Percentiles rank a stretch among this genome's conserved stretches.
These are phyloP conservation scores for Cicer cuneatum DNA, from an alignment of 306 rosid genomes.

Conservation along the genomic window DNA sequence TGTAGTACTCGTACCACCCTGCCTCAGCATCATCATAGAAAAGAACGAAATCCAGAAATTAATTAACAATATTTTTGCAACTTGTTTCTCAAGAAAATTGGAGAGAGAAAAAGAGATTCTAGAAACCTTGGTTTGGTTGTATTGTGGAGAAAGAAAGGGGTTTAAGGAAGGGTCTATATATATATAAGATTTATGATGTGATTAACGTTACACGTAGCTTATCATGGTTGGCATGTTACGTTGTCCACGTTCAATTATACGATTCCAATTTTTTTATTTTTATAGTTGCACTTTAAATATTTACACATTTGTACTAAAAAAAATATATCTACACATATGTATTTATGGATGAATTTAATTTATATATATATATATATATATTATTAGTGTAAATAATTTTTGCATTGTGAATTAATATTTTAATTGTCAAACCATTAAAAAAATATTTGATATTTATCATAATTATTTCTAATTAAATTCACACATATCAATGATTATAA, in stretches of 20 bases:
- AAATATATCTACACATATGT: too few species aligned
- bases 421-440: too few species aligned
- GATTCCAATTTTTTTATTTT: not conserved
- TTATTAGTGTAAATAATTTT: too few species aligned
- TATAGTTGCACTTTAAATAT: not conserved
- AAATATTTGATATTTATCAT: too few species aligned
- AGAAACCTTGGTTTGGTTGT: not conserved
- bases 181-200: not conserved
- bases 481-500: too few species aligned
- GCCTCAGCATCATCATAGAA: constrained; percentile 40
- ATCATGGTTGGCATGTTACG: not conserved
- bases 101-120: not conserved
- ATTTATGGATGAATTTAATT: too few species aligned
- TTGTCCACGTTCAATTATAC: not conserved
- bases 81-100: constrained; percentile 12
- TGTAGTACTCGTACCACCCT: constrained; percentile 30
- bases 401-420: too few species aligned
- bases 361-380: too few species aligned
- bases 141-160: constrained; percentile 35
- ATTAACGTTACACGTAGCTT: not conserved
- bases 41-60: not conserved
- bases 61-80: not conserved
- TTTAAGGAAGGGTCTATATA: constrained; percentile 29
- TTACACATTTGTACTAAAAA: too few species aligned
- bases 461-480: too few species aligned